Base-by-base conservation (phyloP, 2,329 filamentous ascomycete genomes). In the Emergomyces orientalis region DNA sequence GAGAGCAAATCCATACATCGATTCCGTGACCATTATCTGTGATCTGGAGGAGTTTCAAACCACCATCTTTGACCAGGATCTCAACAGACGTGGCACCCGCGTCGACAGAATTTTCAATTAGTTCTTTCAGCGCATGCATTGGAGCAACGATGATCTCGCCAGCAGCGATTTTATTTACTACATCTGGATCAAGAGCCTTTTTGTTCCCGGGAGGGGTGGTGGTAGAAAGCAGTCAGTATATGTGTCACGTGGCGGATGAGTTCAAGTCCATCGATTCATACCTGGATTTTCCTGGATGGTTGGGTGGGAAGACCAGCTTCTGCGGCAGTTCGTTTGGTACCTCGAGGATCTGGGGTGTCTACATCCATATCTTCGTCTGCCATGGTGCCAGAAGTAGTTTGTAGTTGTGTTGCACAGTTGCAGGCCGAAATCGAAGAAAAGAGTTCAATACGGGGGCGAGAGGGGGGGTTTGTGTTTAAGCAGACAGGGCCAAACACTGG, bases 131-230 rank as follows among this genome's bases (percentile, higher is more conserved):
- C 2, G 95, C 94, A 75, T 99, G 91, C 34, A 97, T 91, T 0
- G 94, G 95, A 1, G 94, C 93, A 58, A 99, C 91, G 65, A 99
- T 99, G 70, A 99, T 99, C 75, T 99, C 94, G 25, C 94, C 94
- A 0, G 94, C 94, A 0, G 94, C 94, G 68, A 99, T 99, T 75
- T 97, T 99, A 80, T 97, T 99, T 67, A 99, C 89, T 27, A 99
- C 94, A 78, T 94, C 88, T 66, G 89, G 87, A 71, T 96, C 90
- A 32, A 99, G 83, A 17, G 93, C 89, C 87, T 49, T 49, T 96
- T 47, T n/a, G n/a, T n/a, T n/a, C n/a, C n/a, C n/a, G n/a, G n/a
- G n/a, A n/a, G n/a, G n/a, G n/a, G n/a, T n/a, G n/a, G n/a, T n/a
- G n/a, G n/a, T n/a, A n/a, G n/a, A n/a, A n/a, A n/a, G n/a, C n/a